Base-by-base conservation (phyloP, 1,284 basidiomycete species). In the Somion occarium region DNA sequence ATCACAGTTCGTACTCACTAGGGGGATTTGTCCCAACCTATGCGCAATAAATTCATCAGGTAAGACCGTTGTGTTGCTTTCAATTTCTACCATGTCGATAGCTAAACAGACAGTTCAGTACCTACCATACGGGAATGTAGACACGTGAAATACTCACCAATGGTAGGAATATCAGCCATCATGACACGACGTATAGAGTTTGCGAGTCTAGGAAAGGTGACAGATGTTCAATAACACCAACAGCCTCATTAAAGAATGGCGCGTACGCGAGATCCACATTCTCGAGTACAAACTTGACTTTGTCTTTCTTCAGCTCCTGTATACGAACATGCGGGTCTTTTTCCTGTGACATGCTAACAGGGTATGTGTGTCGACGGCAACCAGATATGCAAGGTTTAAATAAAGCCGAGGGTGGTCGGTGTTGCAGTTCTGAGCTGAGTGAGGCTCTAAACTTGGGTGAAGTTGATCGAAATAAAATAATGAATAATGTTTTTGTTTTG, bases 41-140 rank as follows among this genome's bases (percentile, higher is more conserved):
- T 99, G 97, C 0, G 94, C 92, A 55, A 99, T 87, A 73, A 97
- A 97, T 72, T 99, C 97, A 70, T 99, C 97, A 1, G 96, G 91
- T 27, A 99, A 73, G 2, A 98, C 95, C 0, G 91, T 88, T 5
- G 93, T 96, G 67, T 99, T 99, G 52, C 82, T 82, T 56, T 88
- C 79, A 59, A 99, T 89, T 67, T 96, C 91, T 2, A 99, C 96
- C 72, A 96, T 87, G 73, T 99, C 97, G 61, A 99, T 98, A 23
- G 95, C 96, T 93, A 59, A 50, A 30, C 22, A 30, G 13, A 46
- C 22, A 5, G 43, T 15, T 15, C 18, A 9, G 38, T 27, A 22
- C 25, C 26, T 37, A 18, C 39, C 30, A 20, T 46, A 38, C 18
- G 41, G 44, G 27, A 18, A 22, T 49, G 15, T 47, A n/a, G n/a